Evolutionary conservation across 139 green algal genomes (phyloP), one percentile per base, ranked within the genome.

Genomic region (Chlamydomonas eustigma): DNA sequence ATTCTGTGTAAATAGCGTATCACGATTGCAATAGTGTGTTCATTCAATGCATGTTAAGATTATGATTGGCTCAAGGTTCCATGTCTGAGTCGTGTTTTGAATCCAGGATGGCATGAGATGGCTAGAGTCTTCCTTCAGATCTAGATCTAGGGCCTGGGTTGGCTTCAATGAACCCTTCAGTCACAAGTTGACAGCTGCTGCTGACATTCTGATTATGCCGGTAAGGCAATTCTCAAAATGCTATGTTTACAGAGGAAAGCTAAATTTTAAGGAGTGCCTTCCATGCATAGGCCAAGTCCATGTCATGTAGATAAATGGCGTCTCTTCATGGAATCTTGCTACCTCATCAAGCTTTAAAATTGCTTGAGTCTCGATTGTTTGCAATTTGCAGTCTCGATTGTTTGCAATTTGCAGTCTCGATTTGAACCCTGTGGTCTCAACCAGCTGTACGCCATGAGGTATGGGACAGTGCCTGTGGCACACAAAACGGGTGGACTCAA

Each of bases 401-500:
- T n/a, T n/a, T n/a, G n/a, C n/a, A n/a, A n/a, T n/a, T 58, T 18
- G 12, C 44, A 58, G 44, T 88, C 77, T 4, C 80, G 90, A 18
- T 95, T 95, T 76, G 90, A 95, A 88, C 90, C 90, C n/a, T 95
- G 90, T 77, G 90, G 90, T 22, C 83, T 94, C 35, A 94, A 92
- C 88, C 85, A 94, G 86, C 78, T 93, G 69, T 93, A 93, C 65
- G 89, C 89, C 32, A 92, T 94, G 89, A 80, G 80, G 4, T 97
- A 97, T 78, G 92, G 91, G 68, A 87, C 91, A 0, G 84, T 93
- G 33, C 90, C 90, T 3, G 76, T 96, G 6, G 91, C 85, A 36
- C 88, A 94, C 82, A 76, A 81, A 58, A 95, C 91, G 1, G 88
- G 88, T 73, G 88, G 88, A 18, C 81, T 92, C 50, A 73, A 76